phyloP scores from a whole-genome alignment of 805 yeast genomes.

The Candida sanyiensis region DNA sequence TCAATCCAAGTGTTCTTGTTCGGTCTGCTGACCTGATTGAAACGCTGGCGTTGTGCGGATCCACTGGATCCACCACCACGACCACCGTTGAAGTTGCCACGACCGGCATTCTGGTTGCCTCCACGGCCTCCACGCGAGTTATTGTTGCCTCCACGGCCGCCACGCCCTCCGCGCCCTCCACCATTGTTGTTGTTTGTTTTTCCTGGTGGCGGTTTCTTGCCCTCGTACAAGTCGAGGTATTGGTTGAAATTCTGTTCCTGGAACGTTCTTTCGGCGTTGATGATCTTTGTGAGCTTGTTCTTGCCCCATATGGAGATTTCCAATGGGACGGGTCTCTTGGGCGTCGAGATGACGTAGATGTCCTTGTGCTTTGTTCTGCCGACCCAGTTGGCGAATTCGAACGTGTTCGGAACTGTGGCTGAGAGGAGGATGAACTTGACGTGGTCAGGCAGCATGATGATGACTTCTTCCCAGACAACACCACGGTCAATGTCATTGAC shows the following conservation, averaged over 20 bases:
- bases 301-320: slow-evolving; percentile 86
- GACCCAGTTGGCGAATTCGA: slow-evolving; percentile 97
- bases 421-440: slow-evolving; percentile 85
- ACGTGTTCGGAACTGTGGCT: slow-evolving; percentile 98
- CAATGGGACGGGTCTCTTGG: slow-evolving; percentile 93
- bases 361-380: slow-evolving; percentile 96
- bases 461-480: slow-evolving; percentile 99
- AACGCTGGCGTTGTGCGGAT: slow-evolving; percentile 27
- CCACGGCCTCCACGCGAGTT: slow-evolving; percentile 23
- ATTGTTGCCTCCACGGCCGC: slow-evolving; percentile 41
- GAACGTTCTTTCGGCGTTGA: slow-evolving; percentile 70
- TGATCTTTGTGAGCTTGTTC: slow-evolving; percentile 61
- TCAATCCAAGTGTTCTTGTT: slow-evolving; percentile 74
- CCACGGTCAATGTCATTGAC: slow-evolving; percentile 97
- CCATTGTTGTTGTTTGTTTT: slow-evolving; percentile 27
- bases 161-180: slow-evolving; percentile 33
- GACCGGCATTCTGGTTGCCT: slow-evolving; percentile 15
- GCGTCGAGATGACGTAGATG: slow-evolving; percentile 92
- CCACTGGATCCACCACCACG: slow-evolving; percentile 31
- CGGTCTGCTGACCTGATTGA: slow-evolving; percentile 39
- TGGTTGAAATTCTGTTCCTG: slow-evolving; percentile 54
- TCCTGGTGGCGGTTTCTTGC: slow-evolving; percentile 34
- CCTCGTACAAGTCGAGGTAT: slow-evolving; percentile 49
- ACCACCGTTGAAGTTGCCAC: slow-evolving; percentile 33
- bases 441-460: slow-evolving; percentile 95